Evolutionary conservation across 768 basidiomycete species (phyloP).

Genomic region (Paxillus rubicundulus): DNA sequence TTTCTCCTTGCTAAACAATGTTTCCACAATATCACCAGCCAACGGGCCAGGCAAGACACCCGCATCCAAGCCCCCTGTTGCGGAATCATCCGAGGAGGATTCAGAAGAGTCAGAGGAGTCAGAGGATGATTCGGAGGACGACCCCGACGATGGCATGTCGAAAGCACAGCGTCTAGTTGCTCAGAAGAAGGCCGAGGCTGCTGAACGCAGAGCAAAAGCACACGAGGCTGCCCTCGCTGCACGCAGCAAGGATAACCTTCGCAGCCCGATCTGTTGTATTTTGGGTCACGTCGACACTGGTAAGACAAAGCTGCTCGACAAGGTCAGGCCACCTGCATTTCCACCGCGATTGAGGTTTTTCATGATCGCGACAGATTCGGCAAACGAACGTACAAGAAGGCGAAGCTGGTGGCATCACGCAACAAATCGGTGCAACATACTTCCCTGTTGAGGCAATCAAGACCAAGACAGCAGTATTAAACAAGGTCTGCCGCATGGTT

Average conservation of each 20-base stretch:
- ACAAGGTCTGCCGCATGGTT: constrained; percentile 51
- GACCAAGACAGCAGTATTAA: constrained; percentile 90
- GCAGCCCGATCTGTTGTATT: constrained; percentile 98
- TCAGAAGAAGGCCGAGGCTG: constrained; percentile 81
- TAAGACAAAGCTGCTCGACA: constrained; percentile 96
- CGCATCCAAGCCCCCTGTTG: constrained; percentile 24
- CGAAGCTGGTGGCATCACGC: constrained; percentile 99
- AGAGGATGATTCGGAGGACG: constrained; percentile 48
- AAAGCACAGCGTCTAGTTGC: constrained; percentile 62
- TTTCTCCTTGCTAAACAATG: background rate
- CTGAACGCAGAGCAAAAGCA: constrained; percentile 71
- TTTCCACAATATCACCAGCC: constrained; percentile 1
- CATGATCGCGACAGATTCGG: constrained; percentile 65
- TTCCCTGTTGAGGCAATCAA: constrained; percentile 96
- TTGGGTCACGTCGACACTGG: constrained; percentile 99
- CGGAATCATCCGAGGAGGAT: constrained; percentile 29
- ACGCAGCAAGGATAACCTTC: constrained; percentile 82
- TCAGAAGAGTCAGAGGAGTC: constrained; percentile 44
- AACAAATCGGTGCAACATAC: constrained; percentile 99
- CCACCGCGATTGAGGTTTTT: background rate
- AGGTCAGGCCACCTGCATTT: constrained; percentile 48
- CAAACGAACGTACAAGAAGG: constrained; percentile 99
- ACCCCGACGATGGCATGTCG: constrained; percentile 66
- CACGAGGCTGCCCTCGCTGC: constrained; percentile 85
- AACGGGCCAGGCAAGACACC: constrained; percentile 17